phyloP scores from a whole-genome alignment of 2,329 filamentous ascomycete genomes.

The Fonsecaea monophora region DNA sequence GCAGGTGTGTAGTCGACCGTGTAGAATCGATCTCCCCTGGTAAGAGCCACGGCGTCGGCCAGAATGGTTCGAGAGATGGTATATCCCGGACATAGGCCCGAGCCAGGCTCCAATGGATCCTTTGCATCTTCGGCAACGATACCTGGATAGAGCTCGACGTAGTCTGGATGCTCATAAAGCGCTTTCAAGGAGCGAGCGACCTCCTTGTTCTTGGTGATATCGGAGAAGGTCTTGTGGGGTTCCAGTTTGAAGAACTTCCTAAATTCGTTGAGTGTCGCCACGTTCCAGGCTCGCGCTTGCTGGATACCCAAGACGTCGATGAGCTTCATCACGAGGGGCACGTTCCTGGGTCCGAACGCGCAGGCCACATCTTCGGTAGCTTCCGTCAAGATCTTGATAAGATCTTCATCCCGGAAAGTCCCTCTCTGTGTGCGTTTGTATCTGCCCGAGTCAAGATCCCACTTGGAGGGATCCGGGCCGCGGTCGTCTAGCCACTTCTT shows the following conservation, averaged over 20 bases:
- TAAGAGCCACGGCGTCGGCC: constrained; percentile 56
- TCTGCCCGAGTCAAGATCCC: constrained; percentile 71
- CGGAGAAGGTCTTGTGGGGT: constrained; percentile 62
- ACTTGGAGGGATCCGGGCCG: constrained; percentile 70
- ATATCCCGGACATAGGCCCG: constrained; percentile 49
- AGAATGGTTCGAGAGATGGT: constrained; percentile 54
- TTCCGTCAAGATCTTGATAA: constrained; percentile 71
- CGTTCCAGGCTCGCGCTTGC: constrained; percentile 73
- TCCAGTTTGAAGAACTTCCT: constrained; percentile 67
- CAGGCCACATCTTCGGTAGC: constrained; percentile 74
- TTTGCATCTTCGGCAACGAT: constrained; percentile 58
- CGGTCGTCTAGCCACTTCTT: constrained; percentile 67
- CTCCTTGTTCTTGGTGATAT: constrained; percentile 65
- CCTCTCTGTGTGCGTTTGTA: constrained; percentile 66
- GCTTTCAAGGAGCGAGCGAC: constrained; percentile 63
- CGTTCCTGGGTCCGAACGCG: constrained; percentile 72
- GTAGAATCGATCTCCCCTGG: constrained; percentile 56
- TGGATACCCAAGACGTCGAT: constrained; percentile 82
- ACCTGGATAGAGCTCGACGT: constrained; percentile 73
- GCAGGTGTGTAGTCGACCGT: constrained; percentile 54
- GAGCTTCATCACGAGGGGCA: constrained; percentile 73
- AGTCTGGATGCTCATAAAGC: constrained; percentile 68
- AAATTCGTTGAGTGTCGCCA: constrained; percentile 60
- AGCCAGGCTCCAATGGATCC: constrained; percentile 47
- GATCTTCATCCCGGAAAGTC: constrained; percentile 75